Evolutionary conservation across 2,329 filamentous ascomycete species (phyloP).

Genomic region (Pseudogymnoascus sp.): DNA sequence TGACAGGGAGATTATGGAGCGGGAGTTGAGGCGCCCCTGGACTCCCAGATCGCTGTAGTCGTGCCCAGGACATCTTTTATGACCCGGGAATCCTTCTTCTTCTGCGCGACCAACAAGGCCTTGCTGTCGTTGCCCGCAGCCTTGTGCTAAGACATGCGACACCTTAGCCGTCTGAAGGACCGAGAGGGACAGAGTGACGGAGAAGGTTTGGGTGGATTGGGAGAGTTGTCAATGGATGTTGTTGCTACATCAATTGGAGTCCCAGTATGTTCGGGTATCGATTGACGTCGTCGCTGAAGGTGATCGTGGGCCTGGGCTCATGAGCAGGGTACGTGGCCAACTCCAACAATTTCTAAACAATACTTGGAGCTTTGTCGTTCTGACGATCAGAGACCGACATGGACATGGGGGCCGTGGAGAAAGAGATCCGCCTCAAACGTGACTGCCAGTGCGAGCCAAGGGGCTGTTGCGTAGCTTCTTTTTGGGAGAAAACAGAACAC

Average conservation of each 20-base stretch:
- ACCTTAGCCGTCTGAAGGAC: background rate
- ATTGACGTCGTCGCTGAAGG: background rate
- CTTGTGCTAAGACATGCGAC: slow-evolving; percentile 27
- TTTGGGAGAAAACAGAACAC: background rate
- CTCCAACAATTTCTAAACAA: slow-evolving; percentile 6
- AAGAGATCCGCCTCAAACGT: slow-evolving; percentile 4
- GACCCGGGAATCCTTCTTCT: slow-evolving; percentile 11
- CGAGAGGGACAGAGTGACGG: background rate
- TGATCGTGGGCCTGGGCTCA: background rate
- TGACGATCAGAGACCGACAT: slow-evolving; percentile 5
- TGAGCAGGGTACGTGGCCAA: slow-evolving; percentile 5
- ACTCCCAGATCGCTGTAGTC: slow-evolving; percentile 23
- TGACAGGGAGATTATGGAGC: slow-evolving; percentile 23
- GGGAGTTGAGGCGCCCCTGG: slow-evolving; percentile 22
- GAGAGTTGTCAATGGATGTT: slow-evolving; percentile 3
- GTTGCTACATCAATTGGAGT: background rate
- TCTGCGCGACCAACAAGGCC: slow-evolving; percentile 24
- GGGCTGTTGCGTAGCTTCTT: background rate
- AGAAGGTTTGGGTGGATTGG: background rate
- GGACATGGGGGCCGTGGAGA: background rate
- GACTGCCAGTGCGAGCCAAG: background rate
- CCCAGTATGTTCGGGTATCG: background rate
- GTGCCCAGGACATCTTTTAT: slow-evolving; percentile 25
- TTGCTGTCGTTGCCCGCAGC: slow-evolving; percentile 23
- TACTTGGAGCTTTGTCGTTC: slow-evolving; percentile 4